Evolutionary conservation across 2,329 filamentous ascomycete genomes (phyloP).

Genomic region (Fusarium stilboides): DNA sequence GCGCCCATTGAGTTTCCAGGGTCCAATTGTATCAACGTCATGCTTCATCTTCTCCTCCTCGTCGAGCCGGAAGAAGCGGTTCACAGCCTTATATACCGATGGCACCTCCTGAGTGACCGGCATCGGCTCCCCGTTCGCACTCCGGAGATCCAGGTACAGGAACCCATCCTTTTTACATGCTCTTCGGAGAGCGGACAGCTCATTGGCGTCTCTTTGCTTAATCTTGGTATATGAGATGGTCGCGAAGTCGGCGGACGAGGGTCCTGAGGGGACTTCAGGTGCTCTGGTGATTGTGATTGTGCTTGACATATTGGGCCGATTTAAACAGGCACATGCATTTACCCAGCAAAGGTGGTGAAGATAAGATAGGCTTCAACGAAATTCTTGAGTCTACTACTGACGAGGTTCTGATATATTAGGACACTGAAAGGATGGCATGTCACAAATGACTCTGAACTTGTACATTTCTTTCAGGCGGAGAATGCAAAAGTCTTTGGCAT

Average conservation of each 20-base stretch:
- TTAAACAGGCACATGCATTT: background rate
- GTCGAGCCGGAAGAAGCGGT: background rate
- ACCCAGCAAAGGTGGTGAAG: background rate
- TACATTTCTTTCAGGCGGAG: background rate
- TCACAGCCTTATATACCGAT: background rate
- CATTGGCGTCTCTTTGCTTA: background rate
- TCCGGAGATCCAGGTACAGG: background rate
- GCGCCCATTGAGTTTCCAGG: constrained; percentile 1
- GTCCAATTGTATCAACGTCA: background rate
- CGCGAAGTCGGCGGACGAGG: background rate
- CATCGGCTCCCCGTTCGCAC: background rate
- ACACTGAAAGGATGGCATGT: no score
- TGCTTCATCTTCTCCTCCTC: background rate
- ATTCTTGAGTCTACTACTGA: background rate
- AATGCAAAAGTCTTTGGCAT: background rate
- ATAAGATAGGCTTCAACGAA: background rate
- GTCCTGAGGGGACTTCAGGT: background rate
- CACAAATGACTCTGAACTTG: no score
- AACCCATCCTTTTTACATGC: background rate
- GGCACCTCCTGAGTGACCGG: background rate
- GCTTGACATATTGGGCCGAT: background rate
- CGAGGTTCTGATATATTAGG: background rate
- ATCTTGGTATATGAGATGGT: background rate
- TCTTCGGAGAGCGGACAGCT: background rate
- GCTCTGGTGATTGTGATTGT: background rate